These are phyloP conservation scores for Populus trichocarpa DNA, from an alignment of 441 rosid species.

Conservation along the genomic window DNA sequence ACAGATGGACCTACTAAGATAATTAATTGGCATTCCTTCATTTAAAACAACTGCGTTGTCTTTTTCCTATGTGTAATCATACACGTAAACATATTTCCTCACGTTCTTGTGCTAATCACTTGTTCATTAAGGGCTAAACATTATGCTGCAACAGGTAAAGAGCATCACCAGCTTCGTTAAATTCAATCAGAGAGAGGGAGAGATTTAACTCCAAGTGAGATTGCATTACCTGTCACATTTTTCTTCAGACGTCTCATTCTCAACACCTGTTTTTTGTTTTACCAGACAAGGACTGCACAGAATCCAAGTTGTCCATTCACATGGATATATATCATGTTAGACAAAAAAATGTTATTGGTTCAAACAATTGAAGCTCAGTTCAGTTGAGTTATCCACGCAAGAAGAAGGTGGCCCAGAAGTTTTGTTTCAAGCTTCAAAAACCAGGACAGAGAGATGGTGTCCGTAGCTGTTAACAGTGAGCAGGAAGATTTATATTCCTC, in stretches of 20 bases:
- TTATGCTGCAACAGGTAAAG: neutral
- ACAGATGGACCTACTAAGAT: neutral
- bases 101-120: neutral
- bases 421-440: conserved; percentile 6
- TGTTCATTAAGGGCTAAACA: neutral
- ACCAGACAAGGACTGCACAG: conserved; percentile 25
- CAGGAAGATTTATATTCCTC: conserved; percentile 11
- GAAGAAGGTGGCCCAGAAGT: neutral
- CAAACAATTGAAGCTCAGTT: conserved; percentile 10
- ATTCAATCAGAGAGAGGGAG: neutral
- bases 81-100: neutral
- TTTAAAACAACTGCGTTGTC: neutral
- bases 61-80: neutral
- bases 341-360: neutral
- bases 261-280: neutral
- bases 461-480: conserved; percentile 19
- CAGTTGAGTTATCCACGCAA: neutral
- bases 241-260: neutral
- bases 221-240: neutral
- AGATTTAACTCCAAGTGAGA: neutral
- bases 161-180: neutral
- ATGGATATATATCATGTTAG: neutral
- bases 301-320: conserved; percentile 7
- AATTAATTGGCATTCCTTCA: neutral
- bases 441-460: conserved; percentile 8